Percentiles rank a stretch among this genome's conserved stretches.
Conservation (phyloP, 768 basidiomycete species). For the Multifurca ochricompacta region DNA sequence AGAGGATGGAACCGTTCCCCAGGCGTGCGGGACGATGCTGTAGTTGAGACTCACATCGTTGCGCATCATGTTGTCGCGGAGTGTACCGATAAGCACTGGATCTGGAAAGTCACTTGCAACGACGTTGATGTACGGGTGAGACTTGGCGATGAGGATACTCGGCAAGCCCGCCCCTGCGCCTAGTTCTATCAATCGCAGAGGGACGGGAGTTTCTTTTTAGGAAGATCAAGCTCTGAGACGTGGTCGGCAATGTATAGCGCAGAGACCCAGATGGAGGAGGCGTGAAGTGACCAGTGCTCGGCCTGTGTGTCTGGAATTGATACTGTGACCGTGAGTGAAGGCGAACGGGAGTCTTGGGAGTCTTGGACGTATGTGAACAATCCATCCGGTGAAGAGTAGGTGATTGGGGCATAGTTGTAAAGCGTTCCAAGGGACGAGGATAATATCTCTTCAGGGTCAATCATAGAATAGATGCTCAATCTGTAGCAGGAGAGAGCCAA, state of each 20-base stretch:
- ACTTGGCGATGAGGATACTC: conserved; percentile 55
- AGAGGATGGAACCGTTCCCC: conserved; percentile 47
- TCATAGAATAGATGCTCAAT: neutral
- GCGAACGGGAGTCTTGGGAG: neutral
- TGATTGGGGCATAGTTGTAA: conserved; percentile 55
- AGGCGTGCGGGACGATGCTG: conserved; percentile 49
- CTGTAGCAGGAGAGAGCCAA: too few relatives aligned
- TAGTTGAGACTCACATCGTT: conserved; percentile 46
- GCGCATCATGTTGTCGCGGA: conserved; percentile 46
- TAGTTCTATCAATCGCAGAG: conserved; percentile 50
- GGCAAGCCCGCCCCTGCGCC: conserved; percentile 73
- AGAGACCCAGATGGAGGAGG: conserved; percentile 68
- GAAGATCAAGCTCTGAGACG: conserved; percentile 39
- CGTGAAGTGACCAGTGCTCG: conserved; percentile 69
- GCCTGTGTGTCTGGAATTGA: conserved; percentile 57
- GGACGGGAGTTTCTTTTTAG: neutral
- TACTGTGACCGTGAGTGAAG: conserved; percentile 34
- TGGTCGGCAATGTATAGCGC: conserved; percentile 63
- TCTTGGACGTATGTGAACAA: conserved; percentile 39
- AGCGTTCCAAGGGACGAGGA: conserved; percentile 53
- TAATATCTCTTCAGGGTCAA: conserved; percentile 59
- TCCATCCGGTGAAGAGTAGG: conserved; percentile 48
- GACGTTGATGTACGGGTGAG: conserved; percentile 34
- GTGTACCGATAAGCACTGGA: conserved; percentile 45
- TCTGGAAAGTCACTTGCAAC: conserved; percentile 70